Evolutionary conservation across 2,329 filamentous ascomycete genomes (phyloP), one percentile per base, ranked within the genome.

Genomic region (Claviceps spartinae): DNA sequence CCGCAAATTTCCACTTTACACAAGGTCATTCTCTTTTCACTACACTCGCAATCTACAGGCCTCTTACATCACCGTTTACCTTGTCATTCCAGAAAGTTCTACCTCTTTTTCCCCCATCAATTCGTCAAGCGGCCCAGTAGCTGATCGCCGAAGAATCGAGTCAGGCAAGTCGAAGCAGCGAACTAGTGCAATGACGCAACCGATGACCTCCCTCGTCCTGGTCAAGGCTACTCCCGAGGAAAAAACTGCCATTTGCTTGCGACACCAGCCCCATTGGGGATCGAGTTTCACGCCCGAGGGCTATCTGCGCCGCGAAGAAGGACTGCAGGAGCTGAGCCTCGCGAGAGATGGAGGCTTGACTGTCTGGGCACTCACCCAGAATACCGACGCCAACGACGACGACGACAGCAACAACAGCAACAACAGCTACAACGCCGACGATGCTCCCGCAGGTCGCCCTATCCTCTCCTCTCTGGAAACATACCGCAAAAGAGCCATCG

Each of bases 401-500:
- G 18, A 18, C 26, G 9, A 9, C 26, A 30, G 26, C 8, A 9
- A 30, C 26, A 30, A 9, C 26, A 30, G 26, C 8, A 9, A 30
- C 30, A 40, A 26, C 20, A 26, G 16, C 46, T 20, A 18, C 38
- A 38, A 11, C 38, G 16, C 24, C 13, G n/a, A 26, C 26, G 13
- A 47, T 9, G 8, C 22, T 18, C n/a, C 70, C 0, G 63, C 70
- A 26, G 57, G 66, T 18, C 73, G 78, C 26, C 76, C 73, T 4
- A 69, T 86, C 30, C 72, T 84, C 22, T 79, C 80, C 3, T 78
- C 77, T 30, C 85, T 81, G 63, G 83, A 86, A 65, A 77, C 77
- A 9, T 70, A 83, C 50, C 74, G 74, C 54, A 85, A 85, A 65
- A 71, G 70, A 34, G 77, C 78, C 5, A 61, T 83, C 3, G 67